phyloP scores from a whole-genome alignment of 208 protist genomes.

The Kentomonas sorsogonicus region DNA sequence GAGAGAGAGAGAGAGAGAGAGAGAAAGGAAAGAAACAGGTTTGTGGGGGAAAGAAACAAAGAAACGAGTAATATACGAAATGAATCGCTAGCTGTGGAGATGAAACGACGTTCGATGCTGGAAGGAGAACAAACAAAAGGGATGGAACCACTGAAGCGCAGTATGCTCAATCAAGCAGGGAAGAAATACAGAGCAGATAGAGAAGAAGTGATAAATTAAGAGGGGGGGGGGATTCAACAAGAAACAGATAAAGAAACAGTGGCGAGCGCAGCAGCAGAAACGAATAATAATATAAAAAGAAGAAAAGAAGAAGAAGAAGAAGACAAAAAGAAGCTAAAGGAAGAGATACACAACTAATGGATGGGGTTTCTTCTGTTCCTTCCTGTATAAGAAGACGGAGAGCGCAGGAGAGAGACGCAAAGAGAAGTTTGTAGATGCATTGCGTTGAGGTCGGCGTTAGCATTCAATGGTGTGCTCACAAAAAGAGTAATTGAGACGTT shows the following conservation, averaged over 20 bases:
- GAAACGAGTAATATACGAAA: constrained; percentile 6
- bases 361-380: neutral
- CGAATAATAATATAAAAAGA: neutral
- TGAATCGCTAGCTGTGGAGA: too few relatives aligned
- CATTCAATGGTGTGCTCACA: too few relatives aligned
- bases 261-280: neutral
- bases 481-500: too few relatives aligned
- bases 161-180: too few relatives aligned
- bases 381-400: too few relatives aligned
- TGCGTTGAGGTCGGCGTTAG: too few relatives aligned
- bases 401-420: too few relatives aligned
- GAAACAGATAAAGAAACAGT: neutral
- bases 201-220: neutral
- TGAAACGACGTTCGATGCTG: too few relatives aligned
- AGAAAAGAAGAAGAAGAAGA: neutral
- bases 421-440: too few relatives aligned
- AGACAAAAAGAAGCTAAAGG: neutral
- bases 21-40: neutral
- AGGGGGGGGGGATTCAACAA: neutral
- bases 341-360: constrained; percentile 2
- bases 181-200: constrained; percentile 1
- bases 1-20: neutral
- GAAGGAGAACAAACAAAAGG: too few relatives aligned
- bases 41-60: neutral
- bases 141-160: too few relatives aligned